Conservation (phyloP, 768 basidiomycete species). For the Roridomyces roridus region DNA sequence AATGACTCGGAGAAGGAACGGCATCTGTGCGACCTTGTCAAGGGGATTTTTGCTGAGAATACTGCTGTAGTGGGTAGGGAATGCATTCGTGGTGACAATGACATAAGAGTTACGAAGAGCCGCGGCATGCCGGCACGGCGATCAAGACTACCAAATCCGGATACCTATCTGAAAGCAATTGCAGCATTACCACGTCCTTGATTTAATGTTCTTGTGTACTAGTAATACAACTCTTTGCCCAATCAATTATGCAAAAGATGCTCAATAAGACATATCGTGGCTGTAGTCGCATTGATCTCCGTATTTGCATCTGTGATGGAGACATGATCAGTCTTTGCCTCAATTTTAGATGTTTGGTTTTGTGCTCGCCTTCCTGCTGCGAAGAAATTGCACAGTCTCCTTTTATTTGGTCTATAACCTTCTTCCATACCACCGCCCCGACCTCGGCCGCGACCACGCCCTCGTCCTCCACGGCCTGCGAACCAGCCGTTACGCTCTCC, state of each 20-base stretch:
- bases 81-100: too few species aligned
- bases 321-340: conserved; percentile 46
- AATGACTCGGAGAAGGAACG: too few species aligned
- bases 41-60: too few species aligned
- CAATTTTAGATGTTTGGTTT: conserved; percentile 48
- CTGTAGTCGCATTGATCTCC: conserved; percentile 89
- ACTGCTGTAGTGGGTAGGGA: too few species aligned
- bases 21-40: too few species aligned
- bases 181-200: too few species aligned
- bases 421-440: conserved; percentile 61
- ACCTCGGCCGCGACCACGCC: conserved; percentile 64
- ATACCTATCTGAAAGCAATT: too few species aligned
- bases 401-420: conserved; percentile 80
- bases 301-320: conserved; percentile 81
- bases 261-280: conserved; percentile 56
- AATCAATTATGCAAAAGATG: background rate
- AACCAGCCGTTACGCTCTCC: conserved; percentile 52
- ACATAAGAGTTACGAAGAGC: too few species aligned
- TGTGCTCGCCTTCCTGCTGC: conserved; percentile 91
- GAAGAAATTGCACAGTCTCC: conserved; percentile 91
- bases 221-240: background rate
- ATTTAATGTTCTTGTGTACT: too few species aligned
- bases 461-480: conserved; percentile 51
- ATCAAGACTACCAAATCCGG: too few species aligned
- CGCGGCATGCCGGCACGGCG: too few species aligned